Evolutionary conservation across 371 early-diverging fungal species (phyloP), one percentile per base, ranked within the genome.

Genomic region (Actinomortierella ambigua): DNA sequence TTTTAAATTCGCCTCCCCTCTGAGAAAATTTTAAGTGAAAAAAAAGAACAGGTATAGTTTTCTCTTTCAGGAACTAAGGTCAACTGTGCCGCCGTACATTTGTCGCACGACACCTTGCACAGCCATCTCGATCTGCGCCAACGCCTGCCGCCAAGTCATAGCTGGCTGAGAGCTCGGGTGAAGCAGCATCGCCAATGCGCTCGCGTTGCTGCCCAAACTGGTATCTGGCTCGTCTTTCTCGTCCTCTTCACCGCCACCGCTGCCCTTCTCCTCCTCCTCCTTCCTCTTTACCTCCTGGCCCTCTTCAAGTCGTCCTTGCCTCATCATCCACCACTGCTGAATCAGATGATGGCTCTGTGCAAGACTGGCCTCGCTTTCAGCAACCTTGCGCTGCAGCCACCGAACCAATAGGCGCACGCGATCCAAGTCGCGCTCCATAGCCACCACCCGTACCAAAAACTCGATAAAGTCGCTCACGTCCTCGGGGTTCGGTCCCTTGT

Each of bases 341-440:
- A 11, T 23, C 23, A 5, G 24, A 13, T 11, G 13, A 13, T 11
- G 18, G 49, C 29, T 29, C 24, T 2, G 3, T 6, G 20, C 11
- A 2, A 51, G 2, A n/a, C 5, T 11, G n/a, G 5, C 15, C 50
- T 61, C 62, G 22, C 65, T 71, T 23, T 59, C 66, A 20, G 57
- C 59, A 20, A 62, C 50, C 55, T 55, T 65, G 17, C 75, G 27
- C 24, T 44, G 18, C 0, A 73, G 55, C 50, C 52, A 63, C 27
- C 55, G 22, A 50, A 73, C 28, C 13, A 73, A 29, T 50, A 73
- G 9, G n/a, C 63, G 63, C 0, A 57, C 67, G 13, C 67, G 53
- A 2, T 73, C 75, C 34, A 73, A 50, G 40, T 73, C 75, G 18
- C 67, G 48, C 29, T 73, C 75, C 67, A 73, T 73, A 14, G 46